Evolutionary conservation across 2,329 filamentous ascomycete genomes (phyloP).

Genomic region (Tolypocladium ophioglossoides): DNA sequence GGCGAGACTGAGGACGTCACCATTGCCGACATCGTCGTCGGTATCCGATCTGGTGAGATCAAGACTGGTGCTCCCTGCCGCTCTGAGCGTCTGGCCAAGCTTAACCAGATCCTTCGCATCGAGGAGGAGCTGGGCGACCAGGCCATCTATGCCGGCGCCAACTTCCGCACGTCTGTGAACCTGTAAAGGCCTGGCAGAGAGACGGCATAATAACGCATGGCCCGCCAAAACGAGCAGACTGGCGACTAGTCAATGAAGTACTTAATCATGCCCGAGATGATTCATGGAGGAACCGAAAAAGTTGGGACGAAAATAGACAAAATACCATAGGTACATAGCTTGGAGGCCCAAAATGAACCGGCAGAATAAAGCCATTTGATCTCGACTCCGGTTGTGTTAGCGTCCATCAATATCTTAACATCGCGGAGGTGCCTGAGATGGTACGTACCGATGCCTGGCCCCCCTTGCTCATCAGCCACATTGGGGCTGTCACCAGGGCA

Average conservation of each 20-base stretch:
- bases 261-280: neutral
- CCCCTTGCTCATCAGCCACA: neutral
- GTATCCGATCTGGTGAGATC: constrained; percentile 94
- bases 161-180: constrained; percentile 87
- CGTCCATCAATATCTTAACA: neutral
- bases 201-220: neutral
- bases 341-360: neutral
- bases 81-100: constrained; percentile 97
- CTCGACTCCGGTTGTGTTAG: neutral
- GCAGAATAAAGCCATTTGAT: neutral
- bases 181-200: constrained; percentile 43
- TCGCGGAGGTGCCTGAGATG: neutral
- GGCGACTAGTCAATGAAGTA: neutral
- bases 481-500: constrained; percentile 8
- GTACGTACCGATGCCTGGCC: neutral
- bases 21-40: constrained; percentile 95
- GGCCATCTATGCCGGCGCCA: constrained; percentile 81
- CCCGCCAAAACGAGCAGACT: neutral
- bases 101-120: constrained; percentile 99
- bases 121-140: constrained; percentile 96
- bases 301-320: neutral
- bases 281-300: neutral
- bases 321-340: neutral
- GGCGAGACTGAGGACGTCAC: constrained; percentile 99
- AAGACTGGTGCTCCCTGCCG: constrained; percentile 95